Percentiles rank a stretch among this genome's conserved stretches.
Conservation (phyloP, 495 filamentous ascomycete species). For the Trichocladium uniseriatum region DNA sequence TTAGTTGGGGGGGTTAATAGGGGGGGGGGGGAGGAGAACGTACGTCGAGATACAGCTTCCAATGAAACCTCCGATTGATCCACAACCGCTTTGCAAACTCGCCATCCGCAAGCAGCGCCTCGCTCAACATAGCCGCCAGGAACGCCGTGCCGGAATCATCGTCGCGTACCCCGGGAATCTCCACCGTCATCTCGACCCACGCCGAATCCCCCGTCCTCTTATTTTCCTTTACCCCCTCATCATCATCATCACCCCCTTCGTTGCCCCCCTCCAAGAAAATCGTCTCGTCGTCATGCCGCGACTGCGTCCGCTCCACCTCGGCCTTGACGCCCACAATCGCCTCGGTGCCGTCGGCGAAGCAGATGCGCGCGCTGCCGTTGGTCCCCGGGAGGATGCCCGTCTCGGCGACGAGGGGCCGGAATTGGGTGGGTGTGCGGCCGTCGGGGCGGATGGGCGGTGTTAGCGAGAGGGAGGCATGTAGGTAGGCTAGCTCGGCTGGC, state of each 20-base stretch:
- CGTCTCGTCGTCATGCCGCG: conserved; percentile 23
- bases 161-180: conserved; percentile 79
- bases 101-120: conserved; percentile 71
- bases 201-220: neutral
- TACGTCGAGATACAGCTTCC: conserved; percentile 93
- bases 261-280: conserved; percentile 18
- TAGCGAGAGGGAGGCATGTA: conserved; percentile 75
- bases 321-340: conserved; percentile 92
- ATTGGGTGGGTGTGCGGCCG: conserved; percentile 70
- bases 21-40: conserved; percentile 25
- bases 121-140: conserved; percentile 74
- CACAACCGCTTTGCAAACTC: conserved; percentile 60
- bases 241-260: conserved; percentile 15
- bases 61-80: conserved; percentile 87
- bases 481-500: conserved; percentile 91
- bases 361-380: conserved; percentile 86
- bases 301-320: conserved; percentile 67
- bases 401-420: conserved; percentile 84
- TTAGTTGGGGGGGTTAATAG: neutral
- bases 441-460: conserved; percentile 83
- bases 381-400: conserved; percentile 77
- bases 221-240: conserved; percentile 5
- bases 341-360: conserved; percentile 90
- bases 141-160: conserved; percentile 88
- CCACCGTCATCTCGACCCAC: conserved; percentile 78